phyloP scores from a whole-genome alignment of 352 stramenopile species.

The Pythium phragmiticola region DNA sequence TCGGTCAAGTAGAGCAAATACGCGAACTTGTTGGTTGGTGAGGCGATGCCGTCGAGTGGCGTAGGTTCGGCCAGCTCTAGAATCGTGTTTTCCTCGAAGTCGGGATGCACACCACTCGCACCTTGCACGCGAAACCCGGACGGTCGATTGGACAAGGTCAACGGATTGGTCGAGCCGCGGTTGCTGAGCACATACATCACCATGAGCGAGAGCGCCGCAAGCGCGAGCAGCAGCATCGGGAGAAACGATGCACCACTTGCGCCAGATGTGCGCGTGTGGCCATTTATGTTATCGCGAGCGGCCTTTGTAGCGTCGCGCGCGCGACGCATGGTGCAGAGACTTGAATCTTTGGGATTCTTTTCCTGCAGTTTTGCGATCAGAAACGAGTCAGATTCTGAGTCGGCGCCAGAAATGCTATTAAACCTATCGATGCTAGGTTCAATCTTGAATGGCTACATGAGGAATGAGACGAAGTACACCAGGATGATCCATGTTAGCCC shows the following conservation, averaged over 20 bases:
- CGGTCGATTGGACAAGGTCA: constrained; percentile 8
- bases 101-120: constrained; percentile 12
- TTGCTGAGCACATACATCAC: constrained; percentile 10
- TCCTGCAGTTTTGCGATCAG: too few relatives aligned
- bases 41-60: background rate
- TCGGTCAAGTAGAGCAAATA: constrained; percentile 24
- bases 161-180: background rate
- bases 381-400: too few relatives aligned
- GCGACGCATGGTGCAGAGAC: constrained; percentile 3
- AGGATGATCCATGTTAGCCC: too few relatives aligned
- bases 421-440: too few relatives aligned
- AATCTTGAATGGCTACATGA: too few relatives aligned
- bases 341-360: too few relatives aligned
- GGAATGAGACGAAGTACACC: too few relatives aligned
- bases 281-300: background rate
- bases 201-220: constrained; percentile 13
- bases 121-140: constrained; percentile 11
- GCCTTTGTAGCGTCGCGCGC: background rate
- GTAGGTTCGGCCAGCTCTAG: constrained; percentile 20
- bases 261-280: background rate
- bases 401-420: too few relatives aligned
- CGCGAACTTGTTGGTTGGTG: constrained; percentile 14
- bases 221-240: constrained; percentile 4
- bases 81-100: constrained; percentile 16
- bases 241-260: constrained; percentile 8